Base-by-base conservation (phyloP, 345 rosid genomes). In the Conringia planisiliqua region DNA sequence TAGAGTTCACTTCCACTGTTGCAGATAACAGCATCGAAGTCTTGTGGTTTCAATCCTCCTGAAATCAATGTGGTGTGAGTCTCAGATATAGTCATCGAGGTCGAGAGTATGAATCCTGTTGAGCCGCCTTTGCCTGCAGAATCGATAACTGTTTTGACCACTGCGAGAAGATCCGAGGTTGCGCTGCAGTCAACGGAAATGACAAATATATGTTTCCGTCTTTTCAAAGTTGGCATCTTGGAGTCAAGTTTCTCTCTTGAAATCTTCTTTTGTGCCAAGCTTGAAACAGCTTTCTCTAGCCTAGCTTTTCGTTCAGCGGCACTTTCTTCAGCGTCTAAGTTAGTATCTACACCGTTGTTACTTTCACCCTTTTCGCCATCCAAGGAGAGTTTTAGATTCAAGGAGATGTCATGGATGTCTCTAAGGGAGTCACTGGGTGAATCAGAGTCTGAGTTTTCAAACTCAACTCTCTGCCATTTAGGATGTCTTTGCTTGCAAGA, bases 1-100 rank as follows among this genome's bases (percentile, higher is more conserved):
- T 85, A 90, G 63, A 90, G 83, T 44, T 88, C 93, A 39, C 93
- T 80, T n/a, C 96, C 96, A 64, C 93, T 88, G 62, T 85, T 90
- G 78, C 96, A 90, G 65, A 90, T 85, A 57, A 88, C 87, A 73
- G 89, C 93, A 77, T 87, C 91, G 76, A 90, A 87, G 63, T 86
- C 91, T 62, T 62, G 78, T 0, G 91, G 83, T 64, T 79, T 85
- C 20, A 88, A 79, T 39, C 87, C 86, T 68, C 85, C 90, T 1
- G 86, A 83, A 56, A 76, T 66, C 47, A 90, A 71, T 60, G 80
- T 62, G 11, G 84, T 73, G 48, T 83, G 84, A 35, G 87, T 74
- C 84, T 90, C 93, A 17, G 89, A 80, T 66, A 90, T 83, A 51
- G 93, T 73, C 84, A 87, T 68, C 20, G 90, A 83, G 6, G 96